These are phyloP conservation scores for Wickerhamiella qilinensis DNA, from an alignment of 805 yeast genomes.

Conservation along the genomic window DNA sequence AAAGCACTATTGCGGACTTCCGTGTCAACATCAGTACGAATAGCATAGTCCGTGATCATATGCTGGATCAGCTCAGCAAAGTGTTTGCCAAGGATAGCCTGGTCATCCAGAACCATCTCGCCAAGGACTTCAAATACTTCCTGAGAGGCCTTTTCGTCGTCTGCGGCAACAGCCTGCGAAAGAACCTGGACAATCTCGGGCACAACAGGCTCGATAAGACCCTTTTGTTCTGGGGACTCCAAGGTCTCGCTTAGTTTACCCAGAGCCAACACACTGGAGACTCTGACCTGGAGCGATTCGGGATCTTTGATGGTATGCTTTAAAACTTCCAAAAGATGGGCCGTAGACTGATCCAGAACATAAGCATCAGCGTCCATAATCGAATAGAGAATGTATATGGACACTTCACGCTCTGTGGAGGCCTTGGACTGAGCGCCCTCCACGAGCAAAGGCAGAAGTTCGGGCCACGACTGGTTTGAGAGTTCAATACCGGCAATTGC, in stretches of 20 bases:
- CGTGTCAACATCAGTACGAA: slow-evolving; percentile 48
- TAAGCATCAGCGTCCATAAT: slow-evolving; percentile 31
- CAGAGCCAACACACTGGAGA: slow-evolving; percentile 67
- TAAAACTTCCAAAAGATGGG: slow-evolving; percentile 59
- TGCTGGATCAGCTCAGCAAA: slow-evolving; percentile 53
- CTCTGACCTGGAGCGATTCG: slow-evolving; percentile 56
- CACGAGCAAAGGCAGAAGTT: slow-evolving; percentile 55
- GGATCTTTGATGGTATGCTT: slow-evolving; percentile 44
- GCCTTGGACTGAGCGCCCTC: slow-evolving; percentile 43
- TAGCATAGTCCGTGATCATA: slow-evolving; percentile 53
- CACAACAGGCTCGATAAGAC: slow-evolving; percentile 39
- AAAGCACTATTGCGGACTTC: slow-evolving; percentile 73
- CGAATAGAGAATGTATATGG: slow-evolving; percentile 63
- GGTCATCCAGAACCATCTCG: slow-evolving; percentile 59
- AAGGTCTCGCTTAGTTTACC: slow-evolving; percentile 31
- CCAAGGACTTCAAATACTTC: slow-evolving; percentile 73
- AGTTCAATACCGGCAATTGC: slow-evolving; percentile 70
- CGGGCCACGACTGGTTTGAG: slow-evolving; percentile 55
- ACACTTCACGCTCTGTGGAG: slow-evolving; percentile 57
- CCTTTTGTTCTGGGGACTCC: slow-evolving; percentile 35
- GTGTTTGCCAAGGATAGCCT: slow-evolving; percentile 62
- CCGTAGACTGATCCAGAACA: slow-evolving; percentile 20
- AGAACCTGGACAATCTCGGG: slow-evolving; percentile 73
- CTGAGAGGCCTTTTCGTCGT: slow-evolving; percentile 57
- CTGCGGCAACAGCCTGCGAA: slow-evolving; percentile 51